These are phyloP conservation scores for Uncinocarpus reesii DNA, from an alignment of 2,329 filamentous ascomycete species.

Conservation along the genomic window DNA sequence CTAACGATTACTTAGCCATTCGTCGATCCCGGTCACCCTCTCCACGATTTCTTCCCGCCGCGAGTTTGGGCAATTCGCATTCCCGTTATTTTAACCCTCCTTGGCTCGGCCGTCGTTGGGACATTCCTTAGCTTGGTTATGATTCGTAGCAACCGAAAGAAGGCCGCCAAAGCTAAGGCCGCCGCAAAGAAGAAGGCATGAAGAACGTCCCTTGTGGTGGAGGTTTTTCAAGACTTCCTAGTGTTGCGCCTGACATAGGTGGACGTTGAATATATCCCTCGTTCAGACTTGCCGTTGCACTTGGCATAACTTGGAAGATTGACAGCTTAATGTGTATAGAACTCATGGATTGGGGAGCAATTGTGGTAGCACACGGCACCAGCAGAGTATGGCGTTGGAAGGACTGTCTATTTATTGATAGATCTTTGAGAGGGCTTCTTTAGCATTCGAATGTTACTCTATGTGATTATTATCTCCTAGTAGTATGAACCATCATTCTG, in stretches of 20 bases:
- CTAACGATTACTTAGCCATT: conserved; percentile 58
- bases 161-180: conserved; percentile 83
- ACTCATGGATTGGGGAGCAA: background rate
- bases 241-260: background rate
- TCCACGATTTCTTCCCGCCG: conserved; percentile 90
- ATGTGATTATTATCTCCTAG: too few relatives aligned
- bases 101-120: conserved; percentile 86
- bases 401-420: background rate
- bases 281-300: background rate
- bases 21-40: conserved; percentile 84
- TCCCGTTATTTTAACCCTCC: conserved; percentile 86
- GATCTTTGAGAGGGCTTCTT: too few relatives aligned
- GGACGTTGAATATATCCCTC: background rate
- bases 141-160: conserved; percentile 98
- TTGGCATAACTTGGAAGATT: background rate
- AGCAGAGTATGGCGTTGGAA: background rate
- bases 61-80: conserved; percentile 98
- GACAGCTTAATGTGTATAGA: background rate
- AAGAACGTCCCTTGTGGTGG: conserved; percentile 15
- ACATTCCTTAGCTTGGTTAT: conserved; percentile 95
- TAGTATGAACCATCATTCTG: too few relatives aligned
- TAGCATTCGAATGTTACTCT: too few relatives aligned
- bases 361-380: background rate
- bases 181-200: conserved; percentile 77
- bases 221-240: background rate